Base-by-base conservation (phyloP, 805 yeast genomes). In the Saccharomycopsis schoenii region DNA sequence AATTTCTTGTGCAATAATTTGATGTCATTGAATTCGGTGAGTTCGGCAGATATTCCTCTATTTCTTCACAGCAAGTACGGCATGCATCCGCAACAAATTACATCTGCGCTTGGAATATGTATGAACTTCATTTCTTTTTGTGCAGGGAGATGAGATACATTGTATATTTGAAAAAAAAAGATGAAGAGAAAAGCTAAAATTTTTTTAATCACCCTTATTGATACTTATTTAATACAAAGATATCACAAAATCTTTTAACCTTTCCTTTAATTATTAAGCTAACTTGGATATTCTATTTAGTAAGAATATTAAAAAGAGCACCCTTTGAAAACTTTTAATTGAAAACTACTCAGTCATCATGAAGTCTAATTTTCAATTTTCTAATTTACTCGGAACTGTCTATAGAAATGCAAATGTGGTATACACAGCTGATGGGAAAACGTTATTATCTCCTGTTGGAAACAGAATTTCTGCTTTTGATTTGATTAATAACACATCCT, bases 351-450 rank as follows among this genome's bases (percentile, higher is more conserved):
- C 29, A 12, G 19, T 8, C 10, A 54, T 8, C 19, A 89, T 90
- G 96, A 89, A 85, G 76, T 85, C 96, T n/a, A 96, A 89, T 74
- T 90, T 86, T 71, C 76, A 86, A 80, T 87, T 94, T 68, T 84
- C 96, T 40, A 94, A 93, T 74, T 77, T 94, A 39, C 76, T 94
- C 67, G 99, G 99, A 36, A 92, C 98, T 0, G 98, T 94, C 2
- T 94, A 94, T 70, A 79, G 96, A 57, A 89, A 87, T 70, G 99
- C 98, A n/a, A 91, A 93, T 71, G 74, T 94, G 34, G 78, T 86
- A 4, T 94, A 86, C 75, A 85, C 96, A 0, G 83, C 85, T 1
- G 97, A 92, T 70, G 99, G 99, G 1, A 83, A 87, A 11, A 81
- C 83, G 60, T 77, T 94, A 40, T 74, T 94, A 55, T 85, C 94